Base-by-base conservation (phyloP, 805 yeast species). In the Alloascoidea hylecoeti region DNA sequence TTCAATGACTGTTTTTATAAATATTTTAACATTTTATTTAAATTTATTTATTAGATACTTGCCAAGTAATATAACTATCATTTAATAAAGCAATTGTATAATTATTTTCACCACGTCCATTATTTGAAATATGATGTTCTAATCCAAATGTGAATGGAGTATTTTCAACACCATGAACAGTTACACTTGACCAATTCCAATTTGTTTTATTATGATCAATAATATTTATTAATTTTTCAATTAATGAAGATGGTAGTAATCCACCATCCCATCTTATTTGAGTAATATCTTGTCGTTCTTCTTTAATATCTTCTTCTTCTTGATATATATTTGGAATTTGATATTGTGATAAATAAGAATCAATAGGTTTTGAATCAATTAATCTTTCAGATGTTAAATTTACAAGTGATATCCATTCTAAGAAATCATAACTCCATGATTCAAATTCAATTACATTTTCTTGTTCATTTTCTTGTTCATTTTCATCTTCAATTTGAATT, bases 381-480 rank as follows among this genome's bases (percentile, higher is more conserved):
- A 49, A 15, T 14, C 42, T 38, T 13, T 35, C 35, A 4, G 53
- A 43, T 6, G 35, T 44, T 6, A 49, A 28, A 4, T 39, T 14
- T 14, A 38, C 48, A 43, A 49, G 14, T 2, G 41, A 41, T 2
- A 40, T 30, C 53, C 53, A 49, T 34, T 49, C 53, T 19, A 36
- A 39, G 13, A 36, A 15, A 2, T 36, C 35, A 15, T 15, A n/a
- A 4, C 43, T 41, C 45, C 47, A 47, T 34, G 46, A 49, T 9
- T 46, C 44, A 13, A 38, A 34, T 14, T 14, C 44, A 12, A 9
- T n/a, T 9, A 9, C 13, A 9, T 23, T 23, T 23, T 9, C n/a
- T 9, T 23, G 9, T 23, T 9, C 13, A 23, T 9, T 9, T 9
- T 9, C 30, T 9, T 23, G 9, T 23, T 23, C 30, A 23, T 23